These are phyloP conservation scores for Quillaja saponaria DNA, from an alignment of 306 rosid species.

Conservation along the genomic window DNA sequence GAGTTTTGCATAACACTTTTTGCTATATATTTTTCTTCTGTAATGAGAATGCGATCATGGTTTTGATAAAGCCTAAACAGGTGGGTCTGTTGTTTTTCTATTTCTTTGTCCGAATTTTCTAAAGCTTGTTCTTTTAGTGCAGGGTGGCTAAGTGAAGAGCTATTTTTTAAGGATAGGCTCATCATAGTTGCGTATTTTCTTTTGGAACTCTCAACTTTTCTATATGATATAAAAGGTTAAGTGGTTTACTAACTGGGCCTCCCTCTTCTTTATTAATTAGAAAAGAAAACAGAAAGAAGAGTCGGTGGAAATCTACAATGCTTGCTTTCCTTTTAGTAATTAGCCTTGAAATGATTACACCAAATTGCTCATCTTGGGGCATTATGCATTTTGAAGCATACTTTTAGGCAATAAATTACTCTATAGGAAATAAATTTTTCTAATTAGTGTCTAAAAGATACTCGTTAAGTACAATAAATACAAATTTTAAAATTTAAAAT, in stretches of 20 bases:
- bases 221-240: constrained; percentile 28
- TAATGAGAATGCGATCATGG: constrained; percentile 35
- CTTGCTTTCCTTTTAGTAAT: background rate
- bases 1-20: no score
- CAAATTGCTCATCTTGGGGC: constrained; percentile 26
- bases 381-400: background rate
- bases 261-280: constrained; percentile 11
- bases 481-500: no score
- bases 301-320: constrained; percentile 22
- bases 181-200: constrained; percentile 42
- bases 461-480: no score
- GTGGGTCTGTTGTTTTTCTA: constrained; percentile 22
- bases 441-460: no score
- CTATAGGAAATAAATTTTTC: no score
- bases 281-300: constrained; percentile 16
- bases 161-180: constrained; percentile 29
- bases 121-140: constrained; percentile 20
- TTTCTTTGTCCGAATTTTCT: constrained; percentile 5
- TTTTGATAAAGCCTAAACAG: constrained; percentile 24
- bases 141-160: constrained; percentile 30
- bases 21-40: no score
- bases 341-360: constrained; percentile 32
- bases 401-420: background rate
- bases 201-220: constrained; percentile 26
- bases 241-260: constrained; percentile 30